Base-by-base conservation (phyloP, 2,329 filamentous ascomycete genomes). In the Diatrype stigma region DNA sequence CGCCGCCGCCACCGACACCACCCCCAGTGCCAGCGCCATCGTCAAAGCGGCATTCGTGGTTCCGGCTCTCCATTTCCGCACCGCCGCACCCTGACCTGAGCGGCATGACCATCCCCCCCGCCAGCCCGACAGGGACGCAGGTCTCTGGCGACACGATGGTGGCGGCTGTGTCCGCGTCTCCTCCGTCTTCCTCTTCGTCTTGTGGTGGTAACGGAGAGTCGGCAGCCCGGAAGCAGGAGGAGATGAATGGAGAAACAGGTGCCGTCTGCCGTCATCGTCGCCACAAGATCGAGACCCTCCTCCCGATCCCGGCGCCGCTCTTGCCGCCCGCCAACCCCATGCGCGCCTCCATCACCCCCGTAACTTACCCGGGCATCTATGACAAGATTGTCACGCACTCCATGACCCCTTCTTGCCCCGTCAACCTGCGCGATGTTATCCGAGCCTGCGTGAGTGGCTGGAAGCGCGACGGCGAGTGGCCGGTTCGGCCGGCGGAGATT, bases 381-480 rank as follows among this genome's bases (percentile, higher is more conserved):
- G 87, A 88, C 65, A 96, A 96, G 70, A 87, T 96, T 47, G 85
- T 96, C 40, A 68, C 91, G 1, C 86, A 93, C 62, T 81, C 79
- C 35, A 80, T 94, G 56, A 89, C 90, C 2, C 93, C 93, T 0
- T 86, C 87, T 1, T 89, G 95, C 16, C 93, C 93, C 3, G 87
- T 96, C 63, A 96, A 96, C 60, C 80, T 97, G 0, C 74, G 79
- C 28, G 90, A 96, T 60, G 85, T 96, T 73, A 83, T 89, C 21
- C 80, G 84, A 10, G 84, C 89, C 12, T 88, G 93, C 57, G 91
- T 97, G 1, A 79, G 87, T 26, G 93, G 93, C 42, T 96, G 93
- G 93, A 96, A 95, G 69, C 80, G 89, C 38, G 90, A 94, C 61
- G 92, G 91, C 16, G 90, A 96, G 68, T 97, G 93, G 93, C 92